Conservation (phyloP, 371 early-diverging fungal genomes). For the Rhizopus microsporus region DNA sequence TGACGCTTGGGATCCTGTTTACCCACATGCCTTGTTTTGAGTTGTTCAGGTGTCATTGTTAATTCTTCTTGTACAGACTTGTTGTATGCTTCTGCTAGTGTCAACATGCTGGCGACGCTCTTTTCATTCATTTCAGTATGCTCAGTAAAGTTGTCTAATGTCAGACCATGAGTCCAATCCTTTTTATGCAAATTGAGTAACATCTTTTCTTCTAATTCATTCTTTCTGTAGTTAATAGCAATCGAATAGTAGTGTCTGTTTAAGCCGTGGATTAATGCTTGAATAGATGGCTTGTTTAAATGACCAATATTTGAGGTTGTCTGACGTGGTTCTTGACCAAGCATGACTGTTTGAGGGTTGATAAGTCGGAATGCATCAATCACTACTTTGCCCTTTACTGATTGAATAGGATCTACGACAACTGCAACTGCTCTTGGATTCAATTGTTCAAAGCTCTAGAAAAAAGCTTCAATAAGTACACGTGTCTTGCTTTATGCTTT, state of each 20-base stretch:
- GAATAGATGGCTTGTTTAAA: slow-evolving; percentile 97
- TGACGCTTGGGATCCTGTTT: slow-evolving; percentile 99
- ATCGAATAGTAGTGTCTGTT: slow-evolving; percentile 99
- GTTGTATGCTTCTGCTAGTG: slow-evolving; percentile 90
- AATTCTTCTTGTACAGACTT: slow-evolving; percentile 95
- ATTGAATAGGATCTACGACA: slow-evolving; percentile 99
- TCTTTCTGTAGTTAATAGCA: slow-evolving; percentile 99
- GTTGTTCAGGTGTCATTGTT: slow-evolving; percentile 91
- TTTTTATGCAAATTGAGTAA: slow-evolving; percentile 98
- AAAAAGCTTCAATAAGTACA: background rate
- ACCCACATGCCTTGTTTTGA: slow-evolving; percentile 96
- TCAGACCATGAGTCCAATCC: slow-evolving; percentile 98
- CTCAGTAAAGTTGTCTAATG: slow-evolving; percentile 79
- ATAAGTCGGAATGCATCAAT: slow-evolving; percentile 99
- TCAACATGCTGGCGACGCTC: slow-evolving; percentile 81
- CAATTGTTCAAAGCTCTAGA: slow-evolving; percentile 92
- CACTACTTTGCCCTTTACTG: slow-evolving; percentile 99
- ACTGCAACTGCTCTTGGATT: slow-evolving; percentile 99
- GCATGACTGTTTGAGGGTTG: slow-evolving; percentile 86
- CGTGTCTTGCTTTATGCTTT: background rate
- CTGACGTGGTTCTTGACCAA: slow-evolving; percentile 98
- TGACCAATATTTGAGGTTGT: slow-evolving; percentile 99
- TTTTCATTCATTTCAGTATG: slow-evolving; percentile 83
- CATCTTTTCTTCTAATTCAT: slow-evolving; percentile 99
- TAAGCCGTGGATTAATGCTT: slow-evolving; percentile 98